phyloP scores from a whole-genome alignment of 75 land plant genomes.

The Cupressus sempervirens region DNA sequence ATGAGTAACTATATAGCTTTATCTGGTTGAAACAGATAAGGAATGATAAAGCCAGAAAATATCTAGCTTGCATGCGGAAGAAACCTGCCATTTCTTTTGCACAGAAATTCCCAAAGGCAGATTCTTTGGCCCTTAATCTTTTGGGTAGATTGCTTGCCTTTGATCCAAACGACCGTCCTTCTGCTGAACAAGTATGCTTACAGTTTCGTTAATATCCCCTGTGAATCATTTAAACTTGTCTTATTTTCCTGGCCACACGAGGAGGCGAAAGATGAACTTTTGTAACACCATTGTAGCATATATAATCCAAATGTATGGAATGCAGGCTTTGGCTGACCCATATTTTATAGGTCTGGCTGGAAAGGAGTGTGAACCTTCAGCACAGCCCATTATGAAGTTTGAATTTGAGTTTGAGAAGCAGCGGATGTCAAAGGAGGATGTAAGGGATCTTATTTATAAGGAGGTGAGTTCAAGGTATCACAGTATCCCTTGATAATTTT shows the following conservation, averaged over 20 bases:
- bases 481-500: not conserved
- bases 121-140: constrained; percentile 53
- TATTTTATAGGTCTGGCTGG: not conserved
- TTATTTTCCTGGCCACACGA: not conserved
- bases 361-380: constrained; percentile 31
- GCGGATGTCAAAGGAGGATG: constrained; percentile 36
- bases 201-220: not conserved
- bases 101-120: constrained; percentile 62
- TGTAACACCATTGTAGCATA: not conserved
- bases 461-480: not conserved
- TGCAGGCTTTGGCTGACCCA: not conserved
- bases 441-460: constrained; percentile 37
- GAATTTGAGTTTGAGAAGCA: constrained; percentile 51
- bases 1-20: not conserved
- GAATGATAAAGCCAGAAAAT: constrained; percentile 68
- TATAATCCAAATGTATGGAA: not conserved
- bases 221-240: not conserved
- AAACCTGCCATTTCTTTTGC: constrained; percentile 40
- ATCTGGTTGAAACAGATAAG: constrained; percentile 37
- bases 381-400: constrained; percentile 40
- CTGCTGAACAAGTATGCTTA: constrained; percentile 47
- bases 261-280: not conserved
- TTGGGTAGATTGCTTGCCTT: constrained; percentile 60
- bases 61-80: constrained; percentile 46
- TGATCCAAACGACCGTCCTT: constrained; percentile 57